Conservation (phyloP, 371 early-diverging fungal species). For the Mortierella sp. region DNA sequence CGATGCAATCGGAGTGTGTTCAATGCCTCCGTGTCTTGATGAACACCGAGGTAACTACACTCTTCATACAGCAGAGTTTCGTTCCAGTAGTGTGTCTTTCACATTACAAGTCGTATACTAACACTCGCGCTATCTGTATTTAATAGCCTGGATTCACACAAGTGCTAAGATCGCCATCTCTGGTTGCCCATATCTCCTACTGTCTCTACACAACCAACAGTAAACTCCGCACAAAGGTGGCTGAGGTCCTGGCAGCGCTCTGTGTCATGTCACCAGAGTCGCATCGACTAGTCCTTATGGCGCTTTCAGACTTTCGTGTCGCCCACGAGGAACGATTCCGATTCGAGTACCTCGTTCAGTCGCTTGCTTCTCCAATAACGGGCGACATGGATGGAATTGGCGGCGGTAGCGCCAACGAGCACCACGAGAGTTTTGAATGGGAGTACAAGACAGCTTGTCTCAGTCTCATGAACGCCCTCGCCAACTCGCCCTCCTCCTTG, state of each 20-base stretch:
- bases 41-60: conserved; percentile 66
- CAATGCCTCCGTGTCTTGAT: conserved; percentile 70
- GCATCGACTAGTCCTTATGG: conserved; percentile 62
- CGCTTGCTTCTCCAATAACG: conserved; percentile 45
- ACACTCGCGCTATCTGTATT: background rate
- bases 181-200: conserved; percentile 59
- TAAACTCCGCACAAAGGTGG: conserved; percentile 62
- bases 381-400: conserved; percentile 20
- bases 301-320: conserved; percentile 67
- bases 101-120: background rate
- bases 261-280: conserved; percentile 66
- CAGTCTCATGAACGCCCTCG: conserved; percentile 66
- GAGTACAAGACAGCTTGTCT: conserved; percentile 69
- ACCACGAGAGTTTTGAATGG: conserved; percentile 53
- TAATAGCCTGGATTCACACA: conserved; percentile 68
- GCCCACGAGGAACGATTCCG: conserved; percentile 72
- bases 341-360: conserved; percentile 71
- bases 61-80: background rate
- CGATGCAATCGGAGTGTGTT: conserved; percentile 69
- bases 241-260: conserved; percentile 65
- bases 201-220: conserved; percentile 60
- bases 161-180: conserved; percentile 60
- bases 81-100: background rate
- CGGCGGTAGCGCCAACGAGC: conserved; percentile 24
- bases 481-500: conserved; percentile 66